Percentiles rank a stretch among this genome's conserved stretches.
Conservation (phyloP, 257 asterid species). For the Marsdenia floribunda region DNA sequence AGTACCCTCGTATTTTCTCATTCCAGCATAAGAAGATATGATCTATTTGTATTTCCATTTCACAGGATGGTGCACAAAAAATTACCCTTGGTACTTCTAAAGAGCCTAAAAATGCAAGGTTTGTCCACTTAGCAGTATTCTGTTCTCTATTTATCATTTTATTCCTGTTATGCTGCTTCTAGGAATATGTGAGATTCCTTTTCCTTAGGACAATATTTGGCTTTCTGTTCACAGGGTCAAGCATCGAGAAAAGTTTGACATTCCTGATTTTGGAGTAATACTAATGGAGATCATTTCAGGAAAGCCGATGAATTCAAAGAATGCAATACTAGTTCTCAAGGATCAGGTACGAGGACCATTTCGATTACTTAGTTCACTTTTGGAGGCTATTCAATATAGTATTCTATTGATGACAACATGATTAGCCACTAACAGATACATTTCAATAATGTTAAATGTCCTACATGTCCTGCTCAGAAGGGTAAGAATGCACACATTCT, state of each 20-base stretch:
- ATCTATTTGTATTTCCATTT: constrained; percentile 15
- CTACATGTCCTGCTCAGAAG: background rate
- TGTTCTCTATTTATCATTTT: background rate
- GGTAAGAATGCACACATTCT: background rate
- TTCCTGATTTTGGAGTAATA: constrained; percentile 71
- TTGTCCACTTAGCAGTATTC: constrained; percentile 8
- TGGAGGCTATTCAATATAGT: background rate
- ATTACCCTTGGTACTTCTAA: constrained; percentile 34
- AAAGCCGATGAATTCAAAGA: constrained; percentile 41
- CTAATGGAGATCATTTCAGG: constrained; percentile 70
- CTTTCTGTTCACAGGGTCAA: constrained; percentile 35
- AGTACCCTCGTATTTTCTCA: background rate
- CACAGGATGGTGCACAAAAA: constrained; percentile 37
- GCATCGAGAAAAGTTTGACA: constrained; percentile 59
- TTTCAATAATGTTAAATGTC: background rate
- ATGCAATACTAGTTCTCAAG: constrained; percentile 40
- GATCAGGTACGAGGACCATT: constrained; percentile 44
- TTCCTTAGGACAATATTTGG: too few relatives aligned
- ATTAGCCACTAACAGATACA: background rate
- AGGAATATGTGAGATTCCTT: too few relatives aligned
- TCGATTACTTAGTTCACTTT: background rate
- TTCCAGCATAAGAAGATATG: constrained; percentile 14
- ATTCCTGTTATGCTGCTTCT: background rate
- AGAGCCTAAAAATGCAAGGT: constrained; percentile 45
- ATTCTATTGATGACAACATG: background rate